phyloP scores from a whole-genome alignment of 371 early-diverging fungal species.

The Mucor circinelloides region DNA sequence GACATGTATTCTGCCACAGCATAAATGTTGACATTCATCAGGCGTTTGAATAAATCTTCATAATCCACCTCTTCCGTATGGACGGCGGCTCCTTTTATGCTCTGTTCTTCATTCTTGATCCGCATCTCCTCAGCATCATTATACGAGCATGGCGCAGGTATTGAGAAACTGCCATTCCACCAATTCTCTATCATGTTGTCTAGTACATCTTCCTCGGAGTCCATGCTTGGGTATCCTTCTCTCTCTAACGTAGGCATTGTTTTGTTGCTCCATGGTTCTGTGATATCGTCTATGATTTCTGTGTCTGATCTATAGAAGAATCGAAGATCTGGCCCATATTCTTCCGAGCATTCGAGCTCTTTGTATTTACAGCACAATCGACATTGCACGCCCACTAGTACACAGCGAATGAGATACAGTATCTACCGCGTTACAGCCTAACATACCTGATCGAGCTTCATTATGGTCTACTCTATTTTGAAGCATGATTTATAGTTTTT shows the following conservation, averaged over 20 bases:
- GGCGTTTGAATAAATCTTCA: background rate
- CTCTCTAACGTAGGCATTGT: background rate
- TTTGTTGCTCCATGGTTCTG: background rate
- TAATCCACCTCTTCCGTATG: background rate
- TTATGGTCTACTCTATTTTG: background rate
- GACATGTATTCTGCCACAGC: background rate
- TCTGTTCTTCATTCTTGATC: background rate
- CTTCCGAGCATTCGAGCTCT: background rate
- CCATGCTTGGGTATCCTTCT: background rate
- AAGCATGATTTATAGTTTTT: background rate
- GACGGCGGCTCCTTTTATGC: background rate
- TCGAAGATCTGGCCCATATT: background rate
- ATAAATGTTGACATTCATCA: background rate
- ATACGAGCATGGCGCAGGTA: background rate
- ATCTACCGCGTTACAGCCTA: background rate
- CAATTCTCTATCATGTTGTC: background rate
- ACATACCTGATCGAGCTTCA: background rate
- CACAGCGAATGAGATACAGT: background rate
- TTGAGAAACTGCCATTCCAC: background rate
- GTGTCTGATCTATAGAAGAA: background rate
- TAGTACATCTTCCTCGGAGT: background rate
- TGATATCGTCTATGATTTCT: background rate
- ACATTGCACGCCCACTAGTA: background rate
- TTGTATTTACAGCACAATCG: background rate
- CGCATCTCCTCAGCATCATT: background rate